phyloP scores from a whole-genome alignment of 176 grass and related monocot genomes.

The Aegilops umbellulata region DNA sequence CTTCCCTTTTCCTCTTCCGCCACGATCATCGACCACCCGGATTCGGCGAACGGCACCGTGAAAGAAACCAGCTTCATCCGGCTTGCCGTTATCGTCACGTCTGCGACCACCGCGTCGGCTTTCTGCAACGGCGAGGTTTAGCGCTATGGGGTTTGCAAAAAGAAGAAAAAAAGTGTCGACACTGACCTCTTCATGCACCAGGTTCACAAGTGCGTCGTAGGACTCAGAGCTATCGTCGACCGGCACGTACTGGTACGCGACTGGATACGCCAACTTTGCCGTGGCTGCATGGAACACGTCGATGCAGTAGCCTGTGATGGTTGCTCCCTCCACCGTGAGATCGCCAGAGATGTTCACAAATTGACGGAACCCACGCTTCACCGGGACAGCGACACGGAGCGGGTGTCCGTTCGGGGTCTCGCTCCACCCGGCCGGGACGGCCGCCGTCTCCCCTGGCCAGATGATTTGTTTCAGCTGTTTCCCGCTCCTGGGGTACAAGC shows the following conservation, averaged over 20 bases:
- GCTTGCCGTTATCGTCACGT: constrained; percentile 61
- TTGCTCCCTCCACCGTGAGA: background rate
- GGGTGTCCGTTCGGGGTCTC: constrained; percentile 35
- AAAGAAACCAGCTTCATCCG: constrained; percentile 60
- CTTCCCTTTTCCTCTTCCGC: constrained; percentile 23
- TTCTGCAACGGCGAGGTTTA: constrained; percentile 8
- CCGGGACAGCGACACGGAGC: constrained; percentile 52
- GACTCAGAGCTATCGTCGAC: background rate
- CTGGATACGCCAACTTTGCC: constrained; percentile 33
- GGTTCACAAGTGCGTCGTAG: constrained; percentile 37
- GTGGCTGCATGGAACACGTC: constrained; percentile 61
- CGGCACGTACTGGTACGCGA: constrained; percentile 38
- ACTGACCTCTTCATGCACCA: constrained; percentile 41
- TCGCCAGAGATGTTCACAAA: constrained; percentile 38
- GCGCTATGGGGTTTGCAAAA: no score
- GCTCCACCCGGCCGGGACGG: constrained; percentile 56
- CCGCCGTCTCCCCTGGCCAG: constrained; percentile 41
- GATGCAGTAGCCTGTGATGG: constrained; percentile 60
- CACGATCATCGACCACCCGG: constrained; percentile 73
- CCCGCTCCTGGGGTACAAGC: background rate
- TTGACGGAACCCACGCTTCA: constrained; percentile 55
- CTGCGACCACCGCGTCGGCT: constrained; percentile 45
- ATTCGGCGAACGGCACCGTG: constrained; percentile 79
- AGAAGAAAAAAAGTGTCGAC: background rate
- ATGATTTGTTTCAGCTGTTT: constrained; percentile 35